These are phyloP conservation scores for Fusarium luffae DNA, from an alignment of 2,329 filamentous ascomycete species.

Conservation along the genomic window DNA sequence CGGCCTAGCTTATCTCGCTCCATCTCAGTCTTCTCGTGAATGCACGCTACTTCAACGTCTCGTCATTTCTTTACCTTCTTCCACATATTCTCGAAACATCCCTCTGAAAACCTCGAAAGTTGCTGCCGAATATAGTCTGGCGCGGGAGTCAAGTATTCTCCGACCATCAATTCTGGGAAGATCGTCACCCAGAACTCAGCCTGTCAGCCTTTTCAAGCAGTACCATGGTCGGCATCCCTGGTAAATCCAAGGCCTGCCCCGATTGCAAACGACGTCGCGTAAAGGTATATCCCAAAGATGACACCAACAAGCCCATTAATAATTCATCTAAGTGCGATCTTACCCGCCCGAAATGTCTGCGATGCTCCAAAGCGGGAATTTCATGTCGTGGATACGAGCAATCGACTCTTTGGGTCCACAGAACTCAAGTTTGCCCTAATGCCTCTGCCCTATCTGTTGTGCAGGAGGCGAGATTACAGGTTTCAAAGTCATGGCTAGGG, in stretches of 20 bases:
- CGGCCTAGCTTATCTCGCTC: neutral
- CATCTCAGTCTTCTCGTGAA: neutral
- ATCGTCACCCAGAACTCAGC: no score
- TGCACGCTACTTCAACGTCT: neutral
- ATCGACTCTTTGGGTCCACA: conserved; percentile 13
- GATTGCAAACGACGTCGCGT: conserved; percentile 20
- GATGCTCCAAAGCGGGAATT: conserved; percentile 12
- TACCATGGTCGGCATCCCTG: conserved; percentile 13
- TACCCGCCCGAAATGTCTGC: neutral
- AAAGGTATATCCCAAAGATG: neutral
- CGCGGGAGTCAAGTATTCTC: fast-evolving
- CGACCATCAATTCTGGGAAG: no score
- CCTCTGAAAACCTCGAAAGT: neutral
- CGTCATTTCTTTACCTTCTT: neutral
- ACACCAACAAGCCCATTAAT: fast-evolving
- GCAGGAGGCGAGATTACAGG: neutral
- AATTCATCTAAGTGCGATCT: neutral
- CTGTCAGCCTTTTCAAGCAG: fast-evolving
- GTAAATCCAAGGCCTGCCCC: conserved; percentile 12
- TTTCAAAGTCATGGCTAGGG: fast-evolving
- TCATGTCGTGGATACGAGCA: neutral
- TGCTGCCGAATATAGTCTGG: conserved; percentile 3
- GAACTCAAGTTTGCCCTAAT: neutral
- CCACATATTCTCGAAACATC: neutral
- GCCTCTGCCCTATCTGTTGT: conserved; percentile 8